Percentiles rank a stretch among this genome's conserved stretches.
phyloP scores from a whole-genome alignment of 2,329 filamentous ascomycete species.

The Aspergillus cejpii region DNA sequence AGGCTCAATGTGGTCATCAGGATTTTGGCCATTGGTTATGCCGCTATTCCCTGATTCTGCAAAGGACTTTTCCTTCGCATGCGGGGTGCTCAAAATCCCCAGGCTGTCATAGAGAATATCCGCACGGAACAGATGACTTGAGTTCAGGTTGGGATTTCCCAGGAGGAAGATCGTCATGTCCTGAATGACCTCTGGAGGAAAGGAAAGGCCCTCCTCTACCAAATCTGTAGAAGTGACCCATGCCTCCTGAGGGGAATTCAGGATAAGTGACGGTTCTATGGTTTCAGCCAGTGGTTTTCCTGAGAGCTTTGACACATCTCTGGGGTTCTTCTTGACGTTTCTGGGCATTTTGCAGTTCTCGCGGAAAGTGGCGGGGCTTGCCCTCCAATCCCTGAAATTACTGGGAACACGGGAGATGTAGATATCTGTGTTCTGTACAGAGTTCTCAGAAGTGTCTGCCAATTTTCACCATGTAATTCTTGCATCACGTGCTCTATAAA shows the following conservation, averaged over 20 bases:
- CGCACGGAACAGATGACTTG: conserved; percentile 53
- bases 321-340: conserved; percentile 14
- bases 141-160: conserved; percentile 54
- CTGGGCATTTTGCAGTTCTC: conserved; percentile 11
- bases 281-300: conserved; percentile 27
- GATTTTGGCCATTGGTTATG: not conserved
- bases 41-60: conserved; percentile 4
- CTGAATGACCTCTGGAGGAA: conserved; percentile 29
- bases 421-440: too few species aligned
- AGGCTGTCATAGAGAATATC: conserved; percentile 54
- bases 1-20: conserved; percentile 9
- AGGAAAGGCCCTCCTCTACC: conserved; percentile 19
- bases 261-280: conserved; percentile 18
- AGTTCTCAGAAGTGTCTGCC: too few species aligned
- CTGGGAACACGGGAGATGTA: too few species aligned
- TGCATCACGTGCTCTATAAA: too few species aligned
- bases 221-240: conserved; percentile 34
- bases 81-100: conserved; percentile 28
- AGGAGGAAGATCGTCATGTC: conserved; percentile 47
- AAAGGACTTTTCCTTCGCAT: conserved; percentile 26
- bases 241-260: conserved; percentile 17
- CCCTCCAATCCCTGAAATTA: not conserved
- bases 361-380: not conserved
- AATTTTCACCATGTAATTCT: too few species aligned
- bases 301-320: conserved; percentile 21